Evolutionary conservation across 495 filamentous ascomycete species (phyloP).

Genomic region (Hypoxylon fragiforme): DNA sequence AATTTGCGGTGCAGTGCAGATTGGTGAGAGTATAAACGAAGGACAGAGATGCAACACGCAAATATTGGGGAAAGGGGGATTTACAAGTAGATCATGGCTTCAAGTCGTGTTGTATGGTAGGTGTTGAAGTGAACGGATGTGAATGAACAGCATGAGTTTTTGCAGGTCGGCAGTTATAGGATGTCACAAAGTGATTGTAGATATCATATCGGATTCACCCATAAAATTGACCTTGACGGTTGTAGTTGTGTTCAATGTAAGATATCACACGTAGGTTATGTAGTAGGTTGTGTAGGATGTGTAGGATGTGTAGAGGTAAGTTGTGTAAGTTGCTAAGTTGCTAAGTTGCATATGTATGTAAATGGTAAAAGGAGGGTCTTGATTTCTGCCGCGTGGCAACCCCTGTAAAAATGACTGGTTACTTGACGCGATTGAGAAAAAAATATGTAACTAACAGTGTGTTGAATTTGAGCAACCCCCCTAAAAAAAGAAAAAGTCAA

Average conservation of each 20-base stretch:
- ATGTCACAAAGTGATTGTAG: neutral
- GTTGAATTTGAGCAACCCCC: conserved; percentile 18
- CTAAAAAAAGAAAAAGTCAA: conserved; percentile 16
- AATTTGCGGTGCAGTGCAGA: conserved; percentile 31
- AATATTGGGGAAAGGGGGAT: conserved; percentile 16
- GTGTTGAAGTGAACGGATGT: neutral
- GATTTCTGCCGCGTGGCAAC: conserved; percentile 34
- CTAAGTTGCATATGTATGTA: neutral
- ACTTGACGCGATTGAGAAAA: conserved; percentile 33
- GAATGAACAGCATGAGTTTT: conserved; percentile 1
- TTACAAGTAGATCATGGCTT: conserved; percentile 34
- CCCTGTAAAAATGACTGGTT: conserved; percentile 34
- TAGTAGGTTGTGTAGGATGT: too few relatives aligned
- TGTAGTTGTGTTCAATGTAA: neutral
- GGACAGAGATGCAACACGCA: conserved; percentile 31
- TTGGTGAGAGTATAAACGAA: conserved; percentile 33
- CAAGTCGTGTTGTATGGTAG: conserved; percentile 3
- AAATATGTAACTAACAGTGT: too few relatives aligned
- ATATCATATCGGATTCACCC: too few relatives aligned
- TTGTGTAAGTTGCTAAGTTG: neutral
- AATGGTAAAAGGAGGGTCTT: conserved; percentile 6
- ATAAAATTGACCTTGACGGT: too few relatives aligned
- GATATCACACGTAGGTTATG: too few relatives aligned
- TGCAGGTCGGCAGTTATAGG: conserved; percentile 12
- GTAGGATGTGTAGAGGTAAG: too few relatives aligned